phyloP scores from a whole-genome alignment of 73 alveolate genomes.

The Paramecium pentaurelia region DNA sequence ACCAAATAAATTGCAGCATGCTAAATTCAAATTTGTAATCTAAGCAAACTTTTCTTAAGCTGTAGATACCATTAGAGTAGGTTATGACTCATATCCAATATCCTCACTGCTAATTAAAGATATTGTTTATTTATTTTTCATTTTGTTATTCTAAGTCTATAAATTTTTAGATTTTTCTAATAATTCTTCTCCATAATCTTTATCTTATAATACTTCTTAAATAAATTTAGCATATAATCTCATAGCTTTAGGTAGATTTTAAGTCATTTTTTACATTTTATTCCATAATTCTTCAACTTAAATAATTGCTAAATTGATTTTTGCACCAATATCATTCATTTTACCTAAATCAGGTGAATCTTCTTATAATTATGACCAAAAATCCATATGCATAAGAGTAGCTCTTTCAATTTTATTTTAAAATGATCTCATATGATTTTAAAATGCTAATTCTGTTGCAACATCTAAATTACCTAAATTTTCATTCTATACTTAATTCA shows the following conservation, averaged over 20 bases:
- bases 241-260: constrained; percentile 59
- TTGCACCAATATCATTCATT: constrained; percentile 58
- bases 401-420: constrained; percentile 59
- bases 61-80: constrained; percentile 46
- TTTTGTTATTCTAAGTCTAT: constrained; percentile 30
- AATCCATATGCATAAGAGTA: constrained; percentile 59
- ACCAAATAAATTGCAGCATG: constrained; percentile 52
- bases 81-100: constrained; percentile 52
- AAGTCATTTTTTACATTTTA: constrained; percentile 43
- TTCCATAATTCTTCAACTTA: constrained; percentile 62
- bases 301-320: constrained; percentile 40
- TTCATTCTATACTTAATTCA: constrained; percentile 26
- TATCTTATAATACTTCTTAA: constrained; percentile 49
- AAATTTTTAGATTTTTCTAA: constrained; percentile 48
- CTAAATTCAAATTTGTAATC: constrained; percentile 46
- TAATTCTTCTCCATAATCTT: constrained; percentile 42
- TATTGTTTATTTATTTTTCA: constrained; percentile 22
- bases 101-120: constrained; percentile 39
- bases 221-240: constrained; percentile 58
- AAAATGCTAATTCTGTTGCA: constrained; percentile 57
- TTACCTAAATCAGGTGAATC: constrained; percentile 63
- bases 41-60: constrained; percentile 54
- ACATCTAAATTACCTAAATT: constrained; percentile 49
- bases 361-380: constrained; percentile 58
- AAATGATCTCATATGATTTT: constrained; percentile 53